Conservation (phyloP, 2,329 filamentous ascomycete genomes). For the Ceratocystis alfenasii region DNA sequence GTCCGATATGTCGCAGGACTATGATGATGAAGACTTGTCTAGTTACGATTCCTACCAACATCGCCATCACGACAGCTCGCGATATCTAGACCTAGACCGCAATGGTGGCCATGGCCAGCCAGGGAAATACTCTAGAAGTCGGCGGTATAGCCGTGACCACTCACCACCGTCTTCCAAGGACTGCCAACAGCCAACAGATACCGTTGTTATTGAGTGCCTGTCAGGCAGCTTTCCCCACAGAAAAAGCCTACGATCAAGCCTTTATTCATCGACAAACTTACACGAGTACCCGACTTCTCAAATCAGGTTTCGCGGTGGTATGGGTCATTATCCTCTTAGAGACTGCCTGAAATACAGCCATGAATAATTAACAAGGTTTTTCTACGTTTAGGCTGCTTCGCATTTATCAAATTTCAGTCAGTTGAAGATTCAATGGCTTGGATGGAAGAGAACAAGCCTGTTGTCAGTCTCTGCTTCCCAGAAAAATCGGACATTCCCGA, state of each 20-base stretch:
- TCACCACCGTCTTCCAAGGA: constrained; percentile 30
- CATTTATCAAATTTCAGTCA: constrained; percentile 35
- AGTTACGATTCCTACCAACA: constrained; percentile 22
- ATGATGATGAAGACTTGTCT: constrained; percentile 21
- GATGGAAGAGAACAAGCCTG: constrained; percentile 35
- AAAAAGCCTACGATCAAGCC: constrained; percentile 15
- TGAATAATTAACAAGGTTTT: not conserved
- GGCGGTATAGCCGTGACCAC: constrained; percentile 24
- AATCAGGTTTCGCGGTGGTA: constrained; percentile 18
- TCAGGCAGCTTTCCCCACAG: constrained; percentile 26
- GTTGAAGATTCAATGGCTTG: constrained; percentile 33
- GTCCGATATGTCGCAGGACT: constrained; percentile 14
- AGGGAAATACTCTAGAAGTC: constrained; percentile 18
- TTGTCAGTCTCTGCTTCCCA: constrained; percentile 30
- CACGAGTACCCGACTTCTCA: constrained; percentile 17
- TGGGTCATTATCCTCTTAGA: not conserved
- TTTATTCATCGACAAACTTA: constrained; percentile 18
- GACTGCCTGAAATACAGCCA: not conserved
- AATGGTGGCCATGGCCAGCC: constrained; percentile 17
- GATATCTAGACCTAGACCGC: constrained; percentile 23
- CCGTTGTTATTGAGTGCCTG: constrained; percentile 44
- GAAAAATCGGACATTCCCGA: constrained; percentile 32
- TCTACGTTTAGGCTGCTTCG: constrained; percentile 29
- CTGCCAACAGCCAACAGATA: constrained; percentile 37
- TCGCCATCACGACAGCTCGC: constrained; percentile 22